A percentile compares a stretch with the other conserved stretches of the same genome.
phyloP scores from a whole-genome alignment of 345 rosid species.

The Raphanus sativus region DNA sequence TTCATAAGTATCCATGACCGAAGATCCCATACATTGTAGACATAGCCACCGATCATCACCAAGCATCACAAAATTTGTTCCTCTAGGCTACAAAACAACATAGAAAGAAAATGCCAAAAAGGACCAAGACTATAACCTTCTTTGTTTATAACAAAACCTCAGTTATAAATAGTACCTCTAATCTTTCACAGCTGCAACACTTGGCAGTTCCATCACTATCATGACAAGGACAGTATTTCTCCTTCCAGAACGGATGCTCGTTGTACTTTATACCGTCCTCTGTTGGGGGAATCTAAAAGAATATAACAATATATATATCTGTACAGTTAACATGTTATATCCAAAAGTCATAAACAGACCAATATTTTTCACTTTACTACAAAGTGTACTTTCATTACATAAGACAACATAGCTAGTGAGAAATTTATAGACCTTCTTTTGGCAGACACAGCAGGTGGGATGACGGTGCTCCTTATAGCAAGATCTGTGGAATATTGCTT shows the following conservation, averaged over 20 bases:
- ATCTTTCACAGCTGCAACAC: constrained; percentile 37
- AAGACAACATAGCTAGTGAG: neutral
- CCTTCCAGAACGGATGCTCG: constrained; percentile 48
- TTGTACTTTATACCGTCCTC: constrained; percentile 46
- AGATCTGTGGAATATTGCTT: constrained; percentile 2
- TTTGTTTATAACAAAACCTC: neutral
- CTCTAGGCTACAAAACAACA: constrained; percentile 44
- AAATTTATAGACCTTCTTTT: neutral
- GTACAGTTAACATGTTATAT: constrained; percentile 6
- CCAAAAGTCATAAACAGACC: neutral
- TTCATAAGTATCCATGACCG: constrained; percentile 80
- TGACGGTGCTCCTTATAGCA: constrained; percentile 24
- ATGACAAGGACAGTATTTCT: constrained; percentile 26
- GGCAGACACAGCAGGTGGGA: constrained; percentile 23
- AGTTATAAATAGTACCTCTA: constrained; percentile 17
- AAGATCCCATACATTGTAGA: constrained; percentile 67
- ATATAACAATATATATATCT: constrained; percentile 13
- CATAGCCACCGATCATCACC: constrained; percentile 75
- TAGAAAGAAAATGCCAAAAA: neutral
- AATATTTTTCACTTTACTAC: neutral
- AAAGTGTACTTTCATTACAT: neutral
- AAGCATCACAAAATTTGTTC: constrained; percentile 48
- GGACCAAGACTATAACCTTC: neutral
- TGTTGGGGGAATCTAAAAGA: constrained; percentile 58
- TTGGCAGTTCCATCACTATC: constrained; percentile 17